Evolutionary conservation across 352 stramenopile genomes (phyloP), one percentile per base, ranked within the genome.

Genomic region (Pythium grandisporangium): DNA sequence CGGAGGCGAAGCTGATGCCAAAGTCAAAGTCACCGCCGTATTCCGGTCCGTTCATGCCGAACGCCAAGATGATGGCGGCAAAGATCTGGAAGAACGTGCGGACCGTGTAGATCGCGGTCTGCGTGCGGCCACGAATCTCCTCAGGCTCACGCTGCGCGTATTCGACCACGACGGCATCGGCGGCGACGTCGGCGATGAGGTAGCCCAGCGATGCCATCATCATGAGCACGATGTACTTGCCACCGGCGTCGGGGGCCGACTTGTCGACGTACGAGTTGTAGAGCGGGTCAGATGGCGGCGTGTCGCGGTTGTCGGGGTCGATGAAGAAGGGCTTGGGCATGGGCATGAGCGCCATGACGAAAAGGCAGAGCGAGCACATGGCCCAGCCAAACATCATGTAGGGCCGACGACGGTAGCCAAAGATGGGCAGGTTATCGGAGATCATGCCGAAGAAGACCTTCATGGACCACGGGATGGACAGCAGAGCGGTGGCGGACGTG

Each of bases 361-460:
- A 48, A 17, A 69, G 43, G 30, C 46, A 48, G 20, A 58, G 4
- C 3, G 38, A 29, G 7, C 44, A 51, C 35, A 59, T 24, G 5
- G 40, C 44, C 61, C 61, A 70, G 20, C 61, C 61, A 17, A 70
- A 23, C 16, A 66, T 59, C 48, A 70, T 66, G 38, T 62, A 70
- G 22, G 61, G 58, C n/a, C 60, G 60, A 41, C 61, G 56, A 24
- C 61, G 61, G 39, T 59, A 67, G 23, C 61, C 61, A 37, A 53
- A 54, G 48, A 70, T 67, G 5, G 61, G 61, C 12, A 64, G n/a
- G 48, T 55, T 61, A 42, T 70, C 61, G 11, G 61, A 65, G 12
- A 64, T 13, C 30, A 70, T 60, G n/a, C 55, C 58, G 45, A 65
- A 51, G 27, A 70, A 66, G 10, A 65, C 55, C 38, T 66, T 70